Conservation (phyloP, 805 yeast genomes). For the Pichia californica region DNA sequence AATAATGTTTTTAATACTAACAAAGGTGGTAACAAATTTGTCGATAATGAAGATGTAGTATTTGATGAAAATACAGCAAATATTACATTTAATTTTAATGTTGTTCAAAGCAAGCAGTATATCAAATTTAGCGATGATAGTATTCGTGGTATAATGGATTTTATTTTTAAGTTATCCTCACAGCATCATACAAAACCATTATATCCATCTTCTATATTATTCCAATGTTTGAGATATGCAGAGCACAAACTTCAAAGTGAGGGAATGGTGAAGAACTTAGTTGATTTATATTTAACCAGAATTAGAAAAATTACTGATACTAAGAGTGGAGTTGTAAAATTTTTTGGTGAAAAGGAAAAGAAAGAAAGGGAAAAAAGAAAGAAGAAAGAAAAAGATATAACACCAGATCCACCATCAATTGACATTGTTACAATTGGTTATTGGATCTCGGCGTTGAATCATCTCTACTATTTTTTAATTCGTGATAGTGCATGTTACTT, state of each 20-base stretch:
- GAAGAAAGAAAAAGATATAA: constrained; percentile 11
- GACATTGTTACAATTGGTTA: constrained; percentile 72
- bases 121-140: constrained; percentile 55
- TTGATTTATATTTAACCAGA: constrained; percentile 55
- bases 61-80: constrained; percentile 26
- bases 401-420: constrained; percentile 22
- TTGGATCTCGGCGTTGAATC: constrained; percentile 80
- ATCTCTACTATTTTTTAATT: constrained; percentile 68
- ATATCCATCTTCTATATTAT: constrained; percentile 63
- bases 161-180: constrained; percentile 39
- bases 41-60: constrained; percentile 30
- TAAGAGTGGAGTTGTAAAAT: constrained; percentile 47
- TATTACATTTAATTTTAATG: constrained; percentile 50
- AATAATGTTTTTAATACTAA: constrained; percentile 9
- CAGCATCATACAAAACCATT: constrained; percentile 42
- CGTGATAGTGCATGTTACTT: constrained; percentile 52
- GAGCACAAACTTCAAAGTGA: constrained; percentile 49
- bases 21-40: constrained; percentile 20
- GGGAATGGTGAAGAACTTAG: constrained; percentile 50
- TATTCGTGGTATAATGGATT: constrained; percentile 44
- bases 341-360: constrained; percentile 20
- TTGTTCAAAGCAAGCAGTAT: constrained; percentile 50
- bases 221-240: constrained; percentile 65
- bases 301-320: constrained; percentile 55
- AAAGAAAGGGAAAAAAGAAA: constrained; percentile 12